These are phyloP conservation scores for Auxenochlorella pyrenoidosa DNA, from an alignment of 139 green algal genomes.

Conservation along the genomic window DNA sequence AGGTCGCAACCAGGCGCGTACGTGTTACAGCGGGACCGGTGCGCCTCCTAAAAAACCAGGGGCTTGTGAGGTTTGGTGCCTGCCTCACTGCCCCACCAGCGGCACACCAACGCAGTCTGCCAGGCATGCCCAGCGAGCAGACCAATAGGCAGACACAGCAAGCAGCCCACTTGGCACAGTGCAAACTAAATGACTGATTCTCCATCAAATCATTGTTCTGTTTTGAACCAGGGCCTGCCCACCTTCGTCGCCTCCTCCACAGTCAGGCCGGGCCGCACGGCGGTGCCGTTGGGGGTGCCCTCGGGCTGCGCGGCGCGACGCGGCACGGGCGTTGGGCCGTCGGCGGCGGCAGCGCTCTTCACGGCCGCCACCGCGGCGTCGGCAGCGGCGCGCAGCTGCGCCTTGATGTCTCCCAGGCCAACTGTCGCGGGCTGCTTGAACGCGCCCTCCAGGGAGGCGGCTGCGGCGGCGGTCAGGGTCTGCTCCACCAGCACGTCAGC, in stretches of 20 bases:
- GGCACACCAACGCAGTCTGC: no score
- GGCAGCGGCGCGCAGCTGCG: neutral
- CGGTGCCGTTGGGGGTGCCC: neutral
- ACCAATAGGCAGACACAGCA: neutral
- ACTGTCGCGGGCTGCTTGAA: neutral
- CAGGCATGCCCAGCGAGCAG: no score
- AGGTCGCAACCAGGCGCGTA: neutral
- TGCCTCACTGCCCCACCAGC: neutral
- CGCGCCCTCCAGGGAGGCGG: neutral
- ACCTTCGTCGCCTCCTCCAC: constrained; percentile 27
- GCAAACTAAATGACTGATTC: no score
- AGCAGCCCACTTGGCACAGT: no score
- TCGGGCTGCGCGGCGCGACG: neutral
- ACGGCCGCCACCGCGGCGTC: neutral
- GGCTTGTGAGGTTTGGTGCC: neutral
- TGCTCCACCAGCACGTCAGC: neutral
- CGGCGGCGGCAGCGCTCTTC: neutral
- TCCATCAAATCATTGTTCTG: no score
- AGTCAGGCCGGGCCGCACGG: constrained; percentile 13
- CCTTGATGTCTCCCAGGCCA: neutral
- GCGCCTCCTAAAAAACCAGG: no score
- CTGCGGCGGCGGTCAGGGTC: neutral
- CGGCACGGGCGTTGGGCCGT: neutral
- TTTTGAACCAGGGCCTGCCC: no score
- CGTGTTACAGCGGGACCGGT: neutral